Evolutionary conservation across 2,329 filamentous ascomycete species (phyloP).

Genomic region (Pleomassaria siparia): DNA sequence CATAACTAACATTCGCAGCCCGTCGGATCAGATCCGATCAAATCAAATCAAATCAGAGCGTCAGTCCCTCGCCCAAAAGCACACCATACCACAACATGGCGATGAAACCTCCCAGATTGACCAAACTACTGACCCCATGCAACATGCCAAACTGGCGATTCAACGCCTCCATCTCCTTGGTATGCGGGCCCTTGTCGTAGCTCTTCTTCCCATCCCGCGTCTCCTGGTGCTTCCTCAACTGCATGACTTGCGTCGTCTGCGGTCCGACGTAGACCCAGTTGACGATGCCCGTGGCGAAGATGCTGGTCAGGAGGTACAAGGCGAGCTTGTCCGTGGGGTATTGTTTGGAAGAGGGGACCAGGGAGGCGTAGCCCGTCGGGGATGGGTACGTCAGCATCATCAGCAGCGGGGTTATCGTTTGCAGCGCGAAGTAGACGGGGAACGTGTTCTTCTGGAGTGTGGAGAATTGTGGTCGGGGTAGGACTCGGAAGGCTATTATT

Average conservation of each 20-base stretch:
- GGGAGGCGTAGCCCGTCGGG: slow-evolving; percentile 30
- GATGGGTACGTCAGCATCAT: slow-evolving; percentile 80
- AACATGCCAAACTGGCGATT: slow-evolving; percentile 65
- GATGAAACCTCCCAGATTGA: slow-evolving; percentile 73
- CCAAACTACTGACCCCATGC: slow-evolving; percentile 77
- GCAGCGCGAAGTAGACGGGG: slow-evolving; percentile 84
- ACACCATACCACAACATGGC: slow-evolving; percentile 77
- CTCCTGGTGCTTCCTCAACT: slow-evolving; percentile 77
- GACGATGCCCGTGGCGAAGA: slow-evolving; percentile 68
- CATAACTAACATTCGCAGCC: too few relatives aligned
- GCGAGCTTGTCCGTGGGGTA: slow-evolving; percentile 19
- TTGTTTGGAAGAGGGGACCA: slow-evolving; percentile 2
- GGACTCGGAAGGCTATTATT: slow-evolving; percentile 72
- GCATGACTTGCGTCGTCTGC: slow-evolving; percentile 72
- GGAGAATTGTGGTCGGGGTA: slow-evolving; percentile 79
- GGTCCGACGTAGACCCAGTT: slow-evolving; percentile 77
- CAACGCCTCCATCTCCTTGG: slow-evolving; percentile 72
- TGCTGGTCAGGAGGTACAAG: slow-evolving; percentile 64
- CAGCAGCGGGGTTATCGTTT: slow-evolving; percentile 71
- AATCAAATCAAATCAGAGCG: too few relatives aligned
- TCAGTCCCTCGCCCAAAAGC: slow-evolving; percentile 65
- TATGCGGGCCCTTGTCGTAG: slow-evolving; percentile 77
- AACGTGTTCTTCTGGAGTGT: slow-evolving; percentile 76
- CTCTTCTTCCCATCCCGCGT: slow-evolving; percentile 87
- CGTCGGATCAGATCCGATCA: too few relatives aligned